phyloP scores from a whole-genome alignment of 495 filamentous ascomycete species.

The Penicillium desertorum region DNA sequence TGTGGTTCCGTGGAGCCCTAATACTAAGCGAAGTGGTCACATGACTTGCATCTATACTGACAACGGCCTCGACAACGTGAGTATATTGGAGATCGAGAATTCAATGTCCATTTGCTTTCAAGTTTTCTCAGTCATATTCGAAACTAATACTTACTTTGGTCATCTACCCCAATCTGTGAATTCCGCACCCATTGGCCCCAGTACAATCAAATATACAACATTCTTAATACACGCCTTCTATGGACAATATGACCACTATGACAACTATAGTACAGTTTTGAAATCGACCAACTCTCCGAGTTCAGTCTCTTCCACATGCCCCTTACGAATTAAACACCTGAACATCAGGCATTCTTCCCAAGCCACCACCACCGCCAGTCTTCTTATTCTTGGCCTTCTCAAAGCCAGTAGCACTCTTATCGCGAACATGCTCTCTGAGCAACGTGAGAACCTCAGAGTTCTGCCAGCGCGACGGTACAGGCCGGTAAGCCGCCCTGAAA shows the following conservation, averaged over 20 bases:
- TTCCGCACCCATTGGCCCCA: neutral
- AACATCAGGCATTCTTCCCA: slow-evolving; percentile 54
- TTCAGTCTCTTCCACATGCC: neutral
- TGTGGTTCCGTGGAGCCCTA: slow-evolving; percentile 43
- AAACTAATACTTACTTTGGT: neutral
- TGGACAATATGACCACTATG: slow-evolving; percentile 3
- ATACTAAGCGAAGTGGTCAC: slow-evolving; percentile 39
- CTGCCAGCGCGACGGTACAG: slow-evolving; percentile 82
- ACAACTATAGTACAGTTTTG: slow-evolving; percentile 18
- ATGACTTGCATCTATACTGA: slow-evolving; percentile 15
- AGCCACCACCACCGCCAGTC: slow-evolving; percentile 46
- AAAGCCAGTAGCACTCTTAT: slow-evolving; percentile 54
- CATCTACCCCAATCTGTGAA: neutral
- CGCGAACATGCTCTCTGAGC: slow-evolving; percentile 75
- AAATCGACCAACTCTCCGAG: neutral
- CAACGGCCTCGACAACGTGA: neutral
- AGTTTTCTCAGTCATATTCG: neutral
- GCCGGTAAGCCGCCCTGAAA: slow-evolving; percentile 90
- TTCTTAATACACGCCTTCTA: slow-evolving; percentile 1
- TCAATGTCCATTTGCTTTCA: neutral
- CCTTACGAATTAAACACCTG: slow-evolving; percentile 46
- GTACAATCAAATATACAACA: slow-evolving; percentile 4
- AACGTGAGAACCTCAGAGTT: slow-evolving; percentile 73
- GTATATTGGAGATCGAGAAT: neutral
- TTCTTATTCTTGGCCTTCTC: slow-evolving; percentile 50